Conservation (phyloP, 371 early-diverging fungal species). For the Mortierella sp. region DNA sequence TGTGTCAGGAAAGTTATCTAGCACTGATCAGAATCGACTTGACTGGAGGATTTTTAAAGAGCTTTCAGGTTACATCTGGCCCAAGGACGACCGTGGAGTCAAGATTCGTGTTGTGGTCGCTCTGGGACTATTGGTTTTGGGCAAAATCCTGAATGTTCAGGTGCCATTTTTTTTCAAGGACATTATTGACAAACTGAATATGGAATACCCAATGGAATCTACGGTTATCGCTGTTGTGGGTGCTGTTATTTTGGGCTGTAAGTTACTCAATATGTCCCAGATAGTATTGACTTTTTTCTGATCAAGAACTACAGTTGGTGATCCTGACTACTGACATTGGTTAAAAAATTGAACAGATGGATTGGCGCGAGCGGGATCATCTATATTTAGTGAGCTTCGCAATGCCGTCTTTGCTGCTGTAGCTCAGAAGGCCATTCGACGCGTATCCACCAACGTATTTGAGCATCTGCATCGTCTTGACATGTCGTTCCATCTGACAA, state of each 20-base stretch:
- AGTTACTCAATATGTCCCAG: constrained; percentile 30
- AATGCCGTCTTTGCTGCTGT: constrained; percentile 96
- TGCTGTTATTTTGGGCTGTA: constrained; percentile 90
- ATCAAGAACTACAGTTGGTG: background rate
- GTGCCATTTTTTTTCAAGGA: constrained; percentile 96
- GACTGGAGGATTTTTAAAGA: constrained; percentile 85
- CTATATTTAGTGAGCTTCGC: constrained; percentile 88
- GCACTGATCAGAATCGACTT: constrained; percentile 42
- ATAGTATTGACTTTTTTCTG: background rate
- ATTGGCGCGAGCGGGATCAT: constrained; percentile 88
- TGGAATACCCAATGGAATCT: constrained; percentile 65
- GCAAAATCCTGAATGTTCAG: constrained; percentile 92
- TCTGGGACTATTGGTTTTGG: constrained; percentile 80
- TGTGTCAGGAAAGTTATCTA: constrained; percentile 19
- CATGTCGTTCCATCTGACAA: constrained; percentile 87
- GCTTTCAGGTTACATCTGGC: constrained; percentile 91
- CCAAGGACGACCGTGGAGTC: constrained; percentile 80
- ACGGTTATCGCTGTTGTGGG: constrained; percentile 84
- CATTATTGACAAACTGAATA: constrained; percentile 81
- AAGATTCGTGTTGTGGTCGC: constrained; percentile 91
- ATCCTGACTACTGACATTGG: background rate
- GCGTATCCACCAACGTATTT: constrained; percentile 89
- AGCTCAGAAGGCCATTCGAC: constrained; percentile 94
- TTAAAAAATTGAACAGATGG: constrained; percentile 71
- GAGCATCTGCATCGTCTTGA: constrained; percentile 89